Base-by-base conservation (phyloP, 2,329 filamentous ascomycete genomes). In the Xylariaceae sp. region DNA sequence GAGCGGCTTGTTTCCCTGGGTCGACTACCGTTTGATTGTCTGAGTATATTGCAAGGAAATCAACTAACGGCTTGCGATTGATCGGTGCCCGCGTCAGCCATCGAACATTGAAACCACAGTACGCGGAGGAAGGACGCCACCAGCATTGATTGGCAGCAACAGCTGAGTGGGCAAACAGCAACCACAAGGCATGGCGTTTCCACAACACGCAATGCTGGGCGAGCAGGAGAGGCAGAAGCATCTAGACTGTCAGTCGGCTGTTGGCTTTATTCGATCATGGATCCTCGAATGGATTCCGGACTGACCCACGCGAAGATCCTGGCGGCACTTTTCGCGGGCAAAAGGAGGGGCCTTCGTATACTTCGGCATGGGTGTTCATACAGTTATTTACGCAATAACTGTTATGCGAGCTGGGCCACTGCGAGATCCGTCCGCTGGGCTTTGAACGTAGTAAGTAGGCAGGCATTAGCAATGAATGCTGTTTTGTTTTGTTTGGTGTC, bases 121-220 rank as follows among this genome's bases (percentile, higher is more conserved):
- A 57, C 57, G 40, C 50, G 41, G 50, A 52, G 44, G 49, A 43
- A 55, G 52, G 56, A 54, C 55, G 51, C 43, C 49, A 62, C 57
- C 59, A 58, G 55, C 46, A 58, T 53, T 47, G 54, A 50, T 53
- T 53, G 48, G 47, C 34, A 57, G 51, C 47, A 29, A 32, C 29
- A 57, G 58, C 52, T 62, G 60, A 60, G 55, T 58, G 53, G 55
- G 56, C 56, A 62, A 64, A 60, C 56, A 61, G 51, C 51, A 50
- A 42, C 53, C 55, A 54, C 47, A 51, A 19, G 49, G 51, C 37
- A 56, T 53, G 37, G 61, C 50, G 55, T 53, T 19, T 51, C 51
- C 51, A 53, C 51, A 47, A 45, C 55, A 54, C 57, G 58, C 53
- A 49, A 49, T 47, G 34, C 32, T 29, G 44, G 12, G 40, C n/a